Evolutionary conservation across 208 protist genomes (phyloP).

Genomic region (Acanthamoeba triangularis): DNA sequence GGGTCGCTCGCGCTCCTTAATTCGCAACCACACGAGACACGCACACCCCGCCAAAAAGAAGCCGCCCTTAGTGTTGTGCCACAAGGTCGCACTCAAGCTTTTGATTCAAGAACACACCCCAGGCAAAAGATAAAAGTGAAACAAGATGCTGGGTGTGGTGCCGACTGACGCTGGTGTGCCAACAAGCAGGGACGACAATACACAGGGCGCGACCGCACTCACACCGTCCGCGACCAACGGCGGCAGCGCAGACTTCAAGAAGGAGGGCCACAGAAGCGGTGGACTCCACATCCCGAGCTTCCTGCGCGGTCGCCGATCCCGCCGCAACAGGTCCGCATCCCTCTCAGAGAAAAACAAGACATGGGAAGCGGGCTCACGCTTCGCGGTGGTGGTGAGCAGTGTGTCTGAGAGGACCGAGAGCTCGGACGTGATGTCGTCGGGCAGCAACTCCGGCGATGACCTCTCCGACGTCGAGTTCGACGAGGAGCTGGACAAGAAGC

Average conservation of each 20-base stretch:
- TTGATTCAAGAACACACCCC: too few relatives aligned
- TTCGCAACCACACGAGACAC: too few relatives aligned
- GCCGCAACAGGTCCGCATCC: neutral
- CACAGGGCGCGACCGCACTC: neutral
- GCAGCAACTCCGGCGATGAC: neutral
- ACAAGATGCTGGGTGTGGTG: too few relatives aligned
- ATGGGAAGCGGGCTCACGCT: neutral
- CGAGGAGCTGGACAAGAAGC: slow-evolving; percentile 67
- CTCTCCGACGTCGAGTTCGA: slow-evolving; percentile 47
- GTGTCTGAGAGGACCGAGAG: neutral
- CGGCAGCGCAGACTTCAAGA: neutral
- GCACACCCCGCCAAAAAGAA: too few relatives aligned
- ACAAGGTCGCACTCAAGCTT: too few relatives aligned
- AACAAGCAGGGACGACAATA: neutral
- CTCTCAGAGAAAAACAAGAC: neutral
- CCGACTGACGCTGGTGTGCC: too few relatives aligned
- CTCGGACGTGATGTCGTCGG: slow-evolving; percentile 1
- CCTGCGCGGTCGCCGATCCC: slow-evolving; percentile 24
- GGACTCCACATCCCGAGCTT: slow-evolving; percentile 4
- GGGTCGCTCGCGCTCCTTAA: too few relatives aligned
- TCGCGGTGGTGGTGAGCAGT: neutral
- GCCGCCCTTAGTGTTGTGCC: too few relatives aligned
- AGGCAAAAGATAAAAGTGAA: too few relatives aligned
- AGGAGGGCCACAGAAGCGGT: neutral
- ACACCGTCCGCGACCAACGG: neutral